Conservation (phyloP, 257 asterid species). For the Scutellaria galericulata region DNA sequence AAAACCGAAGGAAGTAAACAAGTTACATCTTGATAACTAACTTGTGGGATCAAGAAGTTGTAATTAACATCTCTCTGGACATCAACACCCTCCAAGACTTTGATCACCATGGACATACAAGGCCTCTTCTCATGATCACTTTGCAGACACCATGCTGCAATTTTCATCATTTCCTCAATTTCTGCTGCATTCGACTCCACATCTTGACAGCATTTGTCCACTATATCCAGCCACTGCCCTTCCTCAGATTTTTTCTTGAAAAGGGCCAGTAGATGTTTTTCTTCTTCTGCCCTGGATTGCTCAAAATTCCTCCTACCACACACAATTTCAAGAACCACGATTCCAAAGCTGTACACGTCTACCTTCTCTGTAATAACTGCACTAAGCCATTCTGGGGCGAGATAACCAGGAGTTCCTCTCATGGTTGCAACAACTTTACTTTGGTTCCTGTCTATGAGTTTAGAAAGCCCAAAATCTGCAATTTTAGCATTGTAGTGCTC, state of each 20-base stretch:
- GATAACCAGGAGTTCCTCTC: conserved; percentile 42
- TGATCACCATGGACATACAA: conserved; percentile 30
- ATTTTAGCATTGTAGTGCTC: no score
- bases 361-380: conserved; percentile 37
- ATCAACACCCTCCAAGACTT: conserved; percentile 32
- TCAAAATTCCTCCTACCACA: conserved; percentile 36
- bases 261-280: conserved; percentile 11
- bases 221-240: conserved; percentile 30
- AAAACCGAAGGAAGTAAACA: conserved; percentile 29
- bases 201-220: conserved; percentile 2
- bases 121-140: conserved; percentile 31
- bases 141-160: conserved; percentile 33
- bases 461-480: conserved; percentile 43
- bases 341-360: conserved; percentile 43
- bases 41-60: not conserved
- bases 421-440: conserved; percentile 38
- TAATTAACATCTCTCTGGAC: not conserved
- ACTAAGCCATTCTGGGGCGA: conserved; percentile 38
- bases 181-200: conserved; percentile 17
- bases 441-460: no score
- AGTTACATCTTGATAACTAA: not conserved
- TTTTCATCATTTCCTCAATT: not conserved
- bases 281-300: conserved; percentile 26
- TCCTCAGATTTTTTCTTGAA: conserved; percentile 29
- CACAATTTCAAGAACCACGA: conserved; percentile 17